These are phyloP conservation scores for Fusarium sp. DNA, from an alignment of 2,329 filamentous ascomycete genomes.

Conservation along the genomic window DNA sequence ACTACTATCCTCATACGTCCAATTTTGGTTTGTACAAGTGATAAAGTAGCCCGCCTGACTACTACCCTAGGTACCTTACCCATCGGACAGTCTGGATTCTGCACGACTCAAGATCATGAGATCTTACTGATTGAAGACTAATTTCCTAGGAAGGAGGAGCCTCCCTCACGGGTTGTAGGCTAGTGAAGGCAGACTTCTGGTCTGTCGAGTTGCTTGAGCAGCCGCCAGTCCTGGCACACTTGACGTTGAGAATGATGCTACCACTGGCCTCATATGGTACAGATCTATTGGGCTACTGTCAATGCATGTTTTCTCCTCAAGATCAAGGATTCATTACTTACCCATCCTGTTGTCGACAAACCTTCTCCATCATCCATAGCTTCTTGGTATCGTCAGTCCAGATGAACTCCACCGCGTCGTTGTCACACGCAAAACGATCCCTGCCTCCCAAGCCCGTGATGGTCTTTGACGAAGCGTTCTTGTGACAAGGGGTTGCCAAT, in stretches of 20 bases:
- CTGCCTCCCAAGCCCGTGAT: slow-evolving; percentile 25
- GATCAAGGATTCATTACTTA: slow-evolving; percentile 36
- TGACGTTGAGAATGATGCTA: slow-evolving; percentile 33
- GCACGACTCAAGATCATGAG: slow-evolving; percentile 9
- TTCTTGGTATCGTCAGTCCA: slow-evolving; percentile 44
- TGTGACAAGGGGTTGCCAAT: slow-evolving; percentile 54
- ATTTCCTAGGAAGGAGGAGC: slow-evolving; percentile 12
- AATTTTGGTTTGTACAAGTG: neutral
- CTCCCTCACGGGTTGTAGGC: slow-evolving; percentile 42
- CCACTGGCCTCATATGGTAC: slow-evolving; percentile 47
- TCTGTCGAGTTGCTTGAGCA: slow-evolving; percentile 46
- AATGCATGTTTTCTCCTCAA: neutral
- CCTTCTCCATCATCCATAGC: slow-evolving; percentile 56
- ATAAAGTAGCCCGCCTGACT: slow-evolving; percentile 11
- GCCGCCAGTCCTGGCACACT: slow-evolving; percentile 29
- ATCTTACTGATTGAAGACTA: neutral
- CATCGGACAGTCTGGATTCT: neutral
- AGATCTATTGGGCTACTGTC: slow-evolving; percentile 25
- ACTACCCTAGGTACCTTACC: neutral
- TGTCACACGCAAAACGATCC: slow-evolving; percentile 55
- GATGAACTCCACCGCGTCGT: slow-evolving; percentile 55
- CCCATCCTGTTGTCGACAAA: slow-evolving; percentile 52
- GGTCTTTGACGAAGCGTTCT: slow-evolving; percentile 54
- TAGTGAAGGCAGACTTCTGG: slow-evolving; percentile 43
- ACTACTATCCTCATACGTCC: neutral